Evolutionary conservation across 2,329 filamentous ascomycete species (phyloP), one percentile per base, ranked within the genome.

Genomic region (Xylaria sp.): DNA sequence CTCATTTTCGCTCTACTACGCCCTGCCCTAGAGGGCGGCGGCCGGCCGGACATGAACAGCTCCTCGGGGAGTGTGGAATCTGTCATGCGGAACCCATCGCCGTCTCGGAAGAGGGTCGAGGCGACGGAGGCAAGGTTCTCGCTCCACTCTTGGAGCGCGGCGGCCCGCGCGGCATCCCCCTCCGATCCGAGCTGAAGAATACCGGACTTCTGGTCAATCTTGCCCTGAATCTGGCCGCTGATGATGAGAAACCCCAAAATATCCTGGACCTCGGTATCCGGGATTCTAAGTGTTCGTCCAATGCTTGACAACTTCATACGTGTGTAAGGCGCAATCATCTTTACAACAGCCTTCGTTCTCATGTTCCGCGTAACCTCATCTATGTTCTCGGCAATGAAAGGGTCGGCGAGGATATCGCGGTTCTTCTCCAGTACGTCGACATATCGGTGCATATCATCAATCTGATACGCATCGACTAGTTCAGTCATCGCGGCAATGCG

Each of bases 301-400:
- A 99, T 91, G 81, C 95, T 96, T 18, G 81, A 80, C 23, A 97
- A 79, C 64, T 89, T 91, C 83, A 97, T 96, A 55, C 92, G 87
- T 4, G 91, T 95, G 78, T 97, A 99, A 0, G 94, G 94, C 3
- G 92, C 92, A 64, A 97, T 94, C 23, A 97, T 81, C 76, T 94
- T 96, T 64, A 96, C 78, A 8, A 97, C 87, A 1, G 92, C 93
- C 80, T 97, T 97, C 66, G 92, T 97, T 57, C 94, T 90, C 89
- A 99, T 96, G 75, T 94, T 97, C 49, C 94, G 90, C 55, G 93
- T 99, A 59, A 99, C 93, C 76, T 99, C 94, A 74, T 97, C 94
- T 67, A 99, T 99, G 73, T 99, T 97, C 76, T 97, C 94, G 34
- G 93, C 93, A 68, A 99, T 99, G 77, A 97, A 99, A 0, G 90